Evolutionary conservation across 768 basidiomycete genomes (phyloP).

Genomic region (Lactarius akahatsu): DNA sequence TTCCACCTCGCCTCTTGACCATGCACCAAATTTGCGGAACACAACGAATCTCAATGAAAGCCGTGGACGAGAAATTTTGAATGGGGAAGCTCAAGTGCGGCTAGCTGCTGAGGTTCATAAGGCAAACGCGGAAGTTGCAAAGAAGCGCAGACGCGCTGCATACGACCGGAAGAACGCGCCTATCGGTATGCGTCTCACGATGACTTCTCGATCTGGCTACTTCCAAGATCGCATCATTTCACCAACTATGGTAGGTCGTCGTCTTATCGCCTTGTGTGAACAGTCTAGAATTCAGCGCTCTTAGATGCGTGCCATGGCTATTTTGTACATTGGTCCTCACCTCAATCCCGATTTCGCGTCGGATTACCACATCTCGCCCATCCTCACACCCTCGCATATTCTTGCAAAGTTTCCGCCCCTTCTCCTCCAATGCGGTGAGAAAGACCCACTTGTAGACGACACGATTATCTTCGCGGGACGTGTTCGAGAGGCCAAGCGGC

Average conservation of each 20-base stretch:
- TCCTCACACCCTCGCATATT: constrained; percentile 78
- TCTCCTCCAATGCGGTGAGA: constrained; percentile 93
- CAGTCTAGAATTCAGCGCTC: constrained; percentile 7
- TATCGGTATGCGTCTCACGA: constrained; percentile 86
- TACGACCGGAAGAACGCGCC: constrained; percentile 40
- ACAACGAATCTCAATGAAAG: neutral
- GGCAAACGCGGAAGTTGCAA: constrained; percentile 28
- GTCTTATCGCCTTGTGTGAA: constrained; percentile 11
- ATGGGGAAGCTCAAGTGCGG: constrained; percentile 19
- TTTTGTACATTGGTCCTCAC: constrained; percentile 92
- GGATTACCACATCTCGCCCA: constrained; percentile 95
- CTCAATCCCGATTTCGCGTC: constrained; percentile 91
- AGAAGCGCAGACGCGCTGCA: constrained; percentile 27
- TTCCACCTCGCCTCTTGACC: constrained; percentile 3
- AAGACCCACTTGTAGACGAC: constrained; percentile 92
- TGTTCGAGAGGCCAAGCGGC: constrained; percentile 91
- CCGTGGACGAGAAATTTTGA: constrained; percentile 8
- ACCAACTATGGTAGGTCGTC: constrained; percentile 88
- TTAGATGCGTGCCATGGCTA: constrained; percentile 99
- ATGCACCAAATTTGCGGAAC: neutral
- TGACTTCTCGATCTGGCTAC: constrained; percentile 92
- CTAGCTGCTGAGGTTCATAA: constrained; percentile 23
- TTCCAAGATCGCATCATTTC: constrained; percentile 93
- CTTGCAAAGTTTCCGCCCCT: constrained; percentile 94
- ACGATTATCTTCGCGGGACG: constrained; percentile 95